These are phyloP conservation scores for Nitzschia palea DNA, from an alignment of 108 stramenopile species.

Conservation along the genomic window DNA sequence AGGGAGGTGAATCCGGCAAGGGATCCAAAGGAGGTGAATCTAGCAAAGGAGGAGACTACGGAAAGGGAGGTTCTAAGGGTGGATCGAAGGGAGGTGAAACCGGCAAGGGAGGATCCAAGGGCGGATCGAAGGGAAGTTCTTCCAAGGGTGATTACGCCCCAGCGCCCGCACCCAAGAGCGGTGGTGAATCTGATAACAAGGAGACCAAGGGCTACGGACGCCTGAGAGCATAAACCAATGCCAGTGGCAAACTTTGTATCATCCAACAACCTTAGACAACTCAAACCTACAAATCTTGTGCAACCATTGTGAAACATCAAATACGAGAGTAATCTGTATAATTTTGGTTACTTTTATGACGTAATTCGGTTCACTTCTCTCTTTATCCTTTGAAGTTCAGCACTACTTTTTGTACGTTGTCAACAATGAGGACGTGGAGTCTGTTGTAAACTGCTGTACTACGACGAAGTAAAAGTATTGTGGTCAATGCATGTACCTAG, in stretches of 20 bases:
- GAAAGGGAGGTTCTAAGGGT: neutral
- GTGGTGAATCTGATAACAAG: neutral
- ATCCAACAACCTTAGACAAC: too few species aligned
- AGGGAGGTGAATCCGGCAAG: neutral
- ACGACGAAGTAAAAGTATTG: too few species aligned
- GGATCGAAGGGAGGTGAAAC: neutral
- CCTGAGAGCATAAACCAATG: constrained; percentile 2
- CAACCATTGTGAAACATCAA: neutral
- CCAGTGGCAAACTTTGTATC: too few species aligned
- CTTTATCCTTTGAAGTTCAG: too few species aligned
- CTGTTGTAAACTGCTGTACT: too few species aligned
- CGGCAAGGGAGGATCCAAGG: neutral
- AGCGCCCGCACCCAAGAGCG: neutral
- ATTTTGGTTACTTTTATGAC: too few species aligned
- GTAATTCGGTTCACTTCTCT: too few species aligned
- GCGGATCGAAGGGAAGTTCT: neutral
- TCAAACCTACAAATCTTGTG: neutral
- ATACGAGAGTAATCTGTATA: neutral
- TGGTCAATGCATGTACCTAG: too few species aligned
- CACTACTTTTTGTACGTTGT: too few species aligned
- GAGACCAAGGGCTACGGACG: neutral
- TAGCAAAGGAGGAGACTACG: neutral
- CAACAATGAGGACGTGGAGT: too few species aligned
- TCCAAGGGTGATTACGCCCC: neutral
- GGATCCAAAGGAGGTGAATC: neutral